Evolutionary conservation across 1,284 basidiomycete species (phyloP), one percentile per base, ranked within the genome.

Genomic region (Entoloma clypeatum): DNA sequence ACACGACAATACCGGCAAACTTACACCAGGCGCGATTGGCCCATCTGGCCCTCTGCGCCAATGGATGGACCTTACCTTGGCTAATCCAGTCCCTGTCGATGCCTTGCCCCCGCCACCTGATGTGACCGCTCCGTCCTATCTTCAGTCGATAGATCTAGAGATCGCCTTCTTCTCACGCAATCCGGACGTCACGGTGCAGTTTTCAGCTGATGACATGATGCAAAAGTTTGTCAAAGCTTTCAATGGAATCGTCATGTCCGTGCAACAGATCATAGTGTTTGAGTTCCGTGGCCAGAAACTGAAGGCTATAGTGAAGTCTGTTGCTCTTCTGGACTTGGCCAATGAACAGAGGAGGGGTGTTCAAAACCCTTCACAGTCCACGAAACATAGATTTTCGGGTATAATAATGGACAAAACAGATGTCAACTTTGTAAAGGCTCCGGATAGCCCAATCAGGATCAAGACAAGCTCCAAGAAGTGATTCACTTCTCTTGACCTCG

Each of bases 381-480:
- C 56, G n/a, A 56, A 54, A 25, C 53, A 56, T 21, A 58, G 63
- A 18, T 60, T 69, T 41, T 75, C 77, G 47, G 95, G 94, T 22
- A 77, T 98, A 27, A 54, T 95, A 28, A 94, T 96, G 77, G 82
- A 88, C 47, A 86, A 87, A 62, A 96, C 93, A 5, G 90, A 96
- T 53, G 69, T 99, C 33, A 91, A 83, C 14, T 83, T 97, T 65
- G 70, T 91, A 63, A 95, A 96, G 62, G 86, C 89, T 2, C 75
- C 84, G 0, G 73, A 81, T 35, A 90, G 85, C 52, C 62, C 72
- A 13, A 89, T 99, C 61, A 94, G 92, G 68, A 73, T 99, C 59
- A 97, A 95, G 67, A 86, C 90, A 17, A 93, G 89, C 50, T 81
- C 87, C 8, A 97, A 91, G 62, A 89, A 90, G 84, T 92, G 42